Conservation (phyloP, 164 flowering plant species). For the Annona cherimola region DNA sequence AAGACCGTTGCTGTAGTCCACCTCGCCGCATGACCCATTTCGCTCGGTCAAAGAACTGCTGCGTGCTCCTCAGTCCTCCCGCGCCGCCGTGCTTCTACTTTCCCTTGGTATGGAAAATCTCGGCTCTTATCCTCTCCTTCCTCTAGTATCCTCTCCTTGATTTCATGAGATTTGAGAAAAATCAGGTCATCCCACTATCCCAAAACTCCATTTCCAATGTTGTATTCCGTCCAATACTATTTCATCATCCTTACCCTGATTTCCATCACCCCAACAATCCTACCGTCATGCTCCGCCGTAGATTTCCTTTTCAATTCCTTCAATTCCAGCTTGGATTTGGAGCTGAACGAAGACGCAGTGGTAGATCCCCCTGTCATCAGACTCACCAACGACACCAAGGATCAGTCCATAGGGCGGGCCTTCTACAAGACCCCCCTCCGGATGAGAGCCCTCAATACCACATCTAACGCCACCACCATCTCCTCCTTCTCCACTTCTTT, state of each 20-base stretch:
- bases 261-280: not conserved
- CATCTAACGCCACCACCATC: constrained; percentile 11
- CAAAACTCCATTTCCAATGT: not conserved
- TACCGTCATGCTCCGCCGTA: constrained; percentile 17
- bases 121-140: too few relatives aligned
- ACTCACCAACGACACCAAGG: constrained; percentile 56
- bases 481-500: constrained; percentile 48
- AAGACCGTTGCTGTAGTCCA: too few relatives aligned
- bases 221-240: not conserved
- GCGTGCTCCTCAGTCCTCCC: too few relatives aligned
- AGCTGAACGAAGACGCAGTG: constrained; percentile 44
- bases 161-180: too few relatives aligned
- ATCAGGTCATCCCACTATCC: not conserved
- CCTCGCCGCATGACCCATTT: too few relatives aligned
- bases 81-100: too few relatives aligned
- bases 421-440: constrained; percentile 42
- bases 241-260: not conserved
- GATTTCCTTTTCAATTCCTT: constrained; percentile 61
- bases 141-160: too few relatives aligned
- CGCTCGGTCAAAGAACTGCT: too few relatives aligned
- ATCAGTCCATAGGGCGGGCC: constrained; percentile 58
- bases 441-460: constrained; percentile 19
- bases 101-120: too few relatives aligned
- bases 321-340: constrained; percentile 26
- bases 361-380: constrained; percentile 54